Conservation (phyloP, 2,329 filamentous ascomycete genomes). For the Cytospora mali region DNA sequence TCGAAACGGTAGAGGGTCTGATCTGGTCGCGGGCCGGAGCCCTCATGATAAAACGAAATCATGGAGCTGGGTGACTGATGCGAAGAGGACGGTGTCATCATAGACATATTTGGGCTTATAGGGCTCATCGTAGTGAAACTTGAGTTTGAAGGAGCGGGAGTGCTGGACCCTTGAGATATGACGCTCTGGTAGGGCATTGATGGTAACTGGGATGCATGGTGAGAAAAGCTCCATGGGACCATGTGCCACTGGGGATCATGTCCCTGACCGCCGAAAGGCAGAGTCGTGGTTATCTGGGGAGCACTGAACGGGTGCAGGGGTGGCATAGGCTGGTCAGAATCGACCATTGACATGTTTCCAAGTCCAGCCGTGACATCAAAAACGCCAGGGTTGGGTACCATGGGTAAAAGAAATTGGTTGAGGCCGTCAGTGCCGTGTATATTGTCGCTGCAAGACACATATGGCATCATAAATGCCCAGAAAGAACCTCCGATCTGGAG, state of each 20-base stretch:
- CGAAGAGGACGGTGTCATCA: conserved; percentile 32
- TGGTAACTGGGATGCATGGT: conserved; percentile 7
- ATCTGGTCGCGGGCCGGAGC: conserved; percentile 32
- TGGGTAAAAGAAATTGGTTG: conserved; percentile 12
- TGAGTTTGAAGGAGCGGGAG: conserved; percentile 2
- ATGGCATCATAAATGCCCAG: conserved; percentile 19
- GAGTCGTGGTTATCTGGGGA: background rate
- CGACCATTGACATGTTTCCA: conserved; percentile 15
- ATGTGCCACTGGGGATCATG: conserved; percentile 19
- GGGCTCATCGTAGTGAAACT: conserved; percentile 31
- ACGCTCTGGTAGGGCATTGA: background rate
- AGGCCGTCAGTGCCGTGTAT: conserved; percentile 1
- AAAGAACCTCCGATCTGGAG: conserved; percentile 19
- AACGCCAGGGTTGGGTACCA: background rate
- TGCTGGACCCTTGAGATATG: conserved; percentile 7
- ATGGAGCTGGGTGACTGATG: conserved; percentile 31
- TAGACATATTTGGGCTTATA: conserved; percentile 38
- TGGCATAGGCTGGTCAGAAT: conserved; percentile 6
- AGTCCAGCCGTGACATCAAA: conserved; percentile 6
- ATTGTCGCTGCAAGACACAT: conserved; percentile 10
- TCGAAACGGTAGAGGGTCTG: conserved; percentile 41
- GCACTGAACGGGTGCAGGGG: background rate
- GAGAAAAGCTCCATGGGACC: conserved; percentile 7
- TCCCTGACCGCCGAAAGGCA: background rate
- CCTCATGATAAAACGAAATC: conserved; percentile 9